Percentiles rank a stretch among this genome's conserved stretches.
Conservation (phyloP, 441 rosid species). For the Populus trichocarpa region DNA sequence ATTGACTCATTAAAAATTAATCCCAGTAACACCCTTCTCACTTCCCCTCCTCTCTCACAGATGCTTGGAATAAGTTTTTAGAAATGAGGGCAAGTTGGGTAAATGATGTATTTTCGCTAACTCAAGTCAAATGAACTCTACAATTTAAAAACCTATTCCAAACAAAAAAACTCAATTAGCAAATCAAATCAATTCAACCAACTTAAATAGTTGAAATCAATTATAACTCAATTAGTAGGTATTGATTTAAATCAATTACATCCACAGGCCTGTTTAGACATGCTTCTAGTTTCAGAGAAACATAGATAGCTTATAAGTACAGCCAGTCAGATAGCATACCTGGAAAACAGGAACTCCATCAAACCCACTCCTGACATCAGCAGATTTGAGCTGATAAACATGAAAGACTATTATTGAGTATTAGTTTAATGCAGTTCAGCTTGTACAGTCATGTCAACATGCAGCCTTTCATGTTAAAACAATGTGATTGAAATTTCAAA, state of each 20-base stretch:
- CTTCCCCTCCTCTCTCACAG: too few relatives aligned
- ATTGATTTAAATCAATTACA: background rate
- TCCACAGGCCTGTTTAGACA: background rate
- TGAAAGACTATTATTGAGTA: slow-evolving; percentile 10
- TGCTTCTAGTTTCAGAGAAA: background rate
- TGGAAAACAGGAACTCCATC: slow-evolving; percentile 98
- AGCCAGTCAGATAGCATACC: slow-evolving; percentile 36
- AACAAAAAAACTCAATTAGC: too few relatives aligned
- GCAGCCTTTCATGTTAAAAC: background rate
- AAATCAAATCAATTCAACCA: too few relatives aligned
- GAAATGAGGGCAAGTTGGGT: background rate
- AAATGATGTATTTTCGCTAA: background rate
- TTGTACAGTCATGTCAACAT: background rate
- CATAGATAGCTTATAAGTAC: background rate
- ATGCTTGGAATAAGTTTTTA: too few relatives aligned
- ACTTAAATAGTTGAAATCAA: too few relatives aligned
- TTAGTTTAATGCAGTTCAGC: background rate
- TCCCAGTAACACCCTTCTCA: too few relatives aligned
- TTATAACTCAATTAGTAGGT: background rate
- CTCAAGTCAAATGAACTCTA: too few relatives aligned
- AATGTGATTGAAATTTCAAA: background rate
- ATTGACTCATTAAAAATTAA: too few relatives aligned
- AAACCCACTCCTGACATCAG: slow-evolving; percentile 50
- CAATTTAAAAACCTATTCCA: too few relatives aligned
- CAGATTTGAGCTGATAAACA: slow-evolving; percentile 52